Percentiles rank a stretch among this genome's conserved stretches.
These are phyloP conservation scores for Agrocybe pediades DNA, from an alignment of 768 basidiomycete genomes.

Conservation along the genomic window DNA sequence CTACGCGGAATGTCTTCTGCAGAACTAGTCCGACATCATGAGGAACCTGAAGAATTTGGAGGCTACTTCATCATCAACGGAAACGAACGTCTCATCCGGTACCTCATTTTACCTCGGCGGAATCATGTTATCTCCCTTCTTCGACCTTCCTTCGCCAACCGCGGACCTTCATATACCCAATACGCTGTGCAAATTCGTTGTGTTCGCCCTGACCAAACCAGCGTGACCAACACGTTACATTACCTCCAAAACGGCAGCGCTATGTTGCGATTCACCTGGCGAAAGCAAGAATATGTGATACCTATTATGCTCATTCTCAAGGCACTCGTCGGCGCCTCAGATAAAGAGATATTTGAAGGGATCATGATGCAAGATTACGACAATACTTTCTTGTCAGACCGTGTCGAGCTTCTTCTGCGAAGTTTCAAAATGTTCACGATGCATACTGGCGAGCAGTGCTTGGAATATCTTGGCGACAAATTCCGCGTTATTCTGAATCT, in stretches of 20 bases:
- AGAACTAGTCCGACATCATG: conserved; percentile 85
- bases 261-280: conserved; percentile 95
- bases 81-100: conserved; percentile 97
- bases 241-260: conserved; percentile 96
- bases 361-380: conserved; percentile 96
- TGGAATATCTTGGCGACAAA: conserved; percentile 95
- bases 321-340: conserved; percentile 86
- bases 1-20: conserved; percentile 82
- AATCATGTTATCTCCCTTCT: conserved; percentile 94
- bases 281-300: conserved; percentile 98
- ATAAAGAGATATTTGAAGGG: conserved; percentile 96
- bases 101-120: conserved; percentile 92
- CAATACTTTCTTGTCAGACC: conserved; percentile 96
- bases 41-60: conserved; percentile 98
- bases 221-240: conserved; percentile 94
- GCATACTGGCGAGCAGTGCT: conserved; percentile 85
- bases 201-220: conserved; percentile 90
- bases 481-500: conserved; percentile 89
- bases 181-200: conserved; percentile 96
- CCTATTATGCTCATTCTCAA: conserved; percentile 97
- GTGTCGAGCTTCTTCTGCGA: conserved; percentile 89
- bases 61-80: conserved; percentile 99
- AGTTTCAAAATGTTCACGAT: conserved; percentile 94
- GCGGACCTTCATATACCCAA: conserved; percentile 93
- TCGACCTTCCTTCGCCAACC: conserved; percentile 88